phyloP scores from a whole-genome alignment of 2,329 filamentous ascomycete genomes.

The Diaporthe eres region DNA sequence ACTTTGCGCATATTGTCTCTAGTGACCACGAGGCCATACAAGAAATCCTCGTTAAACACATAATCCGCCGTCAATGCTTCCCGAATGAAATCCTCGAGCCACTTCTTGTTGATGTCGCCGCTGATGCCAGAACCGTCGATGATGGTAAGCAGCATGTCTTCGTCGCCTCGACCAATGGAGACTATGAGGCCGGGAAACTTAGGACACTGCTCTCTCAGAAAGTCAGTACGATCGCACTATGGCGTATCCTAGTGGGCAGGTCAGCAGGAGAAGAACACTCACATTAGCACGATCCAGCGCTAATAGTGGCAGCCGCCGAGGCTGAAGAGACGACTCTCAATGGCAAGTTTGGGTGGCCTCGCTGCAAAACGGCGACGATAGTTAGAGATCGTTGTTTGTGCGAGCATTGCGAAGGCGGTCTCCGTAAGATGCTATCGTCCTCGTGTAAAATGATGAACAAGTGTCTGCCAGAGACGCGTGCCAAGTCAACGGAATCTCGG shows the following conservation, averaged over 20 bases:
- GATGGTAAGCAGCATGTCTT: not conserved
- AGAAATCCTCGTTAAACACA: not conserved
- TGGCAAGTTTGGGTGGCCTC: not conserved
- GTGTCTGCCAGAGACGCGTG: not conserved
- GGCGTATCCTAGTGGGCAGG: not conserved
- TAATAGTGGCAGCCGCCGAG: not conserved
- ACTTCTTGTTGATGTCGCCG: not conserved
- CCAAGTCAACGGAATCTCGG: not conserved
- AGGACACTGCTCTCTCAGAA: not conserved
- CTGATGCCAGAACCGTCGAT: not conserved
- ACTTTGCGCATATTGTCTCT: not conserved
- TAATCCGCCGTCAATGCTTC: not conserved
- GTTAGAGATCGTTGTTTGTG: not conserved
- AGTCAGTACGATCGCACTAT: not conserved
- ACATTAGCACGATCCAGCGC: not conserved
- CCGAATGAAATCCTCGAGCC: not conserved
- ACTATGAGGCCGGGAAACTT: not conserved
- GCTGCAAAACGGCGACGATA: not conserved
- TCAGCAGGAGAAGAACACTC: not conserved
- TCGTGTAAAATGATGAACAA: not conserved
- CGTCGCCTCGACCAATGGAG: not conserved
- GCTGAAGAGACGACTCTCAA: not conserved
- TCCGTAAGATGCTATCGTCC: not conserved
- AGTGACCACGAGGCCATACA: not conserved
- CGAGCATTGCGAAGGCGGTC: not conserved